Conservation (phyloP, 768 basidiomycete species). For the Tricholoma bakamatsutake region DNA sequence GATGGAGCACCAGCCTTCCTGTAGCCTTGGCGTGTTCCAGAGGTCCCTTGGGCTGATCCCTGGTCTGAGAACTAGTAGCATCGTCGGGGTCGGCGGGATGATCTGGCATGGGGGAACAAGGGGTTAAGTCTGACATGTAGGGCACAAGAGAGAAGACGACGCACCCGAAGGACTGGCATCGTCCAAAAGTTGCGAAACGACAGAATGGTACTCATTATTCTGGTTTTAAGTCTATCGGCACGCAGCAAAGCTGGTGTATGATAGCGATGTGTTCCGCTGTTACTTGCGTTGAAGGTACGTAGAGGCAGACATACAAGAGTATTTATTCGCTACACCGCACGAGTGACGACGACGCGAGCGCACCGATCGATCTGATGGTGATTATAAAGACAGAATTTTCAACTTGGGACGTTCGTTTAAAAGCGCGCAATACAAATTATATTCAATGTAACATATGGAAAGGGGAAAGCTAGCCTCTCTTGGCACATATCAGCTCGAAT, state of each 20-base stretch:
- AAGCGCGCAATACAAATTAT: not conserved
- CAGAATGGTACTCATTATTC: slow-evolving; percentile 29
- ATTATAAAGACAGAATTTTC: no score
- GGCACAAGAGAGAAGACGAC: slow-evolving; percentile 25
- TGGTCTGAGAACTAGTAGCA: not conserved
- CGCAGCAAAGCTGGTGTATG: not conserved
- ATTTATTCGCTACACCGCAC: no score
- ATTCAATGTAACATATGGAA: not conserved
- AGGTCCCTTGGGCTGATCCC: slow-evolving; percentile 4
- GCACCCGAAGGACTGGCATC: slow-evolving; percentile 32
- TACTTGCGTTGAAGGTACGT: not conserved
- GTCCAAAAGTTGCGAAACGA: slow-evolving; percentile 26
- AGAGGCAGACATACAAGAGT: no score
- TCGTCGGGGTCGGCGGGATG: slow-evolving; percentile 7
- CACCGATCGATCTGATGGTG: not conserved
- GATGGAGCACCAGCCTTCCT: slow-evolving; percentile 34
- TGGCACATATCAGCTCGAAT: not conserved
- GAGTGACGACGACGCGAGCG: no score
- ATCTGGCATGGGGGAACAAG: slow-evolving; percentile 23
- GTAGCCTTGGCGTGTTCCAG: slow-evolving; percentile 25
- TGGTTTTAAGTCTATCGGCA: slow-evolving; percentile 3
- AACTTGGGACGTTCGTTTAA: not conserved
- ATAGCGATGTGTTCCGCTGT: not conserved
- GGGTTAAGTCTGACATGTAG: slow-evolving; percentile 9
- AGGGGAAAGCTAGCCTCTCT: not conserved